Conservation (phyloP, 225 moss, liverwort and hornwort species). For the Sphagnum contortum region DNA sequence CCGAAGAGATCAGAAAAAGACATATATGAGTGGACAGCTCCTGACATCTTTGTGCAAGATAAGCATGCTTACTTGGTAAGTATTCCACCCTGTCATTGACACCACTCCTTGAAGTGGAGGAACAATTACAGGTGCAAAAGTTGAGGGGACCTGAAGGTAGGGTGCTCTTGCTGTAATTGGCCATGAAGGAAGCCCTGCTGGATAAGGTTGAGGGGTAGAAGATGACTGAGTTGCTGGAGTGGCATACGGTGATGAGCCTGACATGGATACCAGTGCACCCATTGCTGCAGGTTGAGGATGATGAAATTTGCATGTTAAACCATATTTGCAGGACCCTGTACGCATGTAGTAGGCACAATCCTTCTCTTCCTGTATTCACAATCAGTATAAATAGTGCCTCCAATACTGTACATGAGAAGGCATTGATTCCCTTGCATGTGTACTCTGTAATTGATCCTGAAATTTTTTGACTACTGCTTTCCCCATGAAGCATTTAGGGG, state of each 20-base stretch:
- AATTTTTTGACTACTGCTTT: no score
- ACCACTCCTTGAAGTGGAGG: conserved; percentile 81
- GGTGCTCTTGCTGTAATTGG: conserved; percentile 73
- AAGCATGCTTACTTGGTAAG: conserved; percentile 74
- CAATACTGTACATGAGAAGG: no score
- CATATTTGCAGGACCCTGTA: conserved; percentile 97
- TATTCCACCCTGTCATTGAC: conserved; percentile 93
- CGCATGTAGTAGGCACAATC: conserved; percentile 99
- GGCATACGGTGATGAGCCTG: conserved; percentile 35
- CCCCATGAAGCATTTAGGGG: no score
- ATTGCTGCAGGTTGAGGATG: conserved; percentile 84
- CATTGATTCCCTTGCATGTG: no score
- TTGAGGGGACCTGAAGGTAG: conserved; percentile 78
- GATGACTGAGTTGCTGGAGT: conserved; percentile 61
- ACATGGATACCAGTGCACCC: conserved; percentile 66
- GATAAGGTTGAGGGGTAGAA: conserved; percentile 72
- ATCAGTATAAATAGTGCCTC: neutral
- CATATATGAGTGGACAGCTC: no score
- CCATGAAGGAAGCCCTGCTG: conserved; percentile 76
- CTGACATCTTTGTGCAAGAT: no score
- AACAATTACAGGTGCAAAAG: conserved; percentile 74
- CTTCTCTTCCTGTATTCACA: conserved; percentile 71
- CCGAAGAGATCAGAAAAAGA: no score
- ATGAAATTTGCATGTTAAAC: conserved; percentile 99
- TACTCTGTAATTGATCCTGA: no score